Conservation (phyloP, 2,329 filamentous ascomycete genomes). For the Mycosphaerella arachidis region DNA sequence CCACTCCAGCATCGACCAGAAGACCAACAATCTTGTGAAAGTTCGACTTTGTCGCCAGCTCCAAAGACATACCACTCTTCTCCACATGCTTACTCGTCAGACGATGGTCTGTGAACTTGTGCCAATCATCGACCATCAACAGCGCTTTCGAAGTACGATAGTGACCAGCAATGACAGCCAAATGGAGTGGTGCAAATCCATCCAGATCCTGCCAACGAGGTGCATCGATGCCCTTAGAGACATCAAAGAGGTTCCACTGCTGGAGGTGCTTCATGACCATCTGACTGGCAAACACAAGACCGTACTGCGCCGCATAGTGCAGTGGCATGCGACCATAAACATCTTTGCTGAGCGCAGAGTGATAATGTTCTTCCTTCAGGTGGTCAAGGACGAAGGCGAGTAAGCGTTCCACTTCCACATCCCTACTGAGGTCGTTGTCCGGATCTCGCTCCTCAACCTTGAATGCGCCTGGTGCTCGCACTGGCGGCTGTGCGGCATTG, state of each 20-base stretch:
- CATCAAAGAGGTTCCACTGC: constrained; percentile 80
- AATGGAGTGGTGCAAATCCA: constrained; percentile 83
- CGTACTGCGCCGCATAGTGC: constrained; percentile 92
- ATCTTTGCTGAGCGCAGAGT: constrained; percentile 65
- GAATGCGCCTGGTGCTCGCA: constrained; percentile 56
- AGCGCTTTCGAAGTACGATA: constrained; percentile 77
- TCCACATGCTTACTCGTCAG: constrained; percentile 64
- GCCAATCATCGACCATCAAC: constrained; percentile 57
- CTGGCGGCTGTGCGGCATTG: constrained; percentile 69
- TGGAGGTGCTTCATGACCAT: constrained; percentile 85
- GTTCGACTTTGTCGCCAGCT: constrained; percentile 82
- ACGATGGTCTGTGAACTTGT: constrained; percentile 39
- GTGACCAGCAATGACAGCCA: constrained; percentile 89
- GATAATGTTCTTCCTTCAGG: constrained; percentile 63
- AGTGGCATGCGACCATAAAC: constrained; percentile 77
- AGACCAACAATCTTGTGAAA: constrained; percentile 79
- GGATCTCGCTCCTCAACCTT: constrained; percentile 62
- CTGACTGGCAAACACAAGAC: constrained; percentile 85
- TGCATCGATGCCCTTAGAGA: constrained; percentile 80
- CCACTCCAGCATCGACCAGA: constrained; percentile 81
- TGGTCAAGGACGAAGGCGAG: constrained; percentile 60
- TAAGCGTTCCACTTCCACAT: constrained; percentile 72
- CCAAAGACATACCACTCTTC: constrained; percentile 81
- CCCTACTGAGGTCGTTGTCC: constrained; percentile 55
- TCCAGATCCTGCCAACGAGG: constrained; percentile 87